A percentile compares a stretch with the other conserved stretches of the same genome.
Conservation (phyloP, 495 filamentous ascomycete species). For the Talaromyces proteolyticus region DNA sequence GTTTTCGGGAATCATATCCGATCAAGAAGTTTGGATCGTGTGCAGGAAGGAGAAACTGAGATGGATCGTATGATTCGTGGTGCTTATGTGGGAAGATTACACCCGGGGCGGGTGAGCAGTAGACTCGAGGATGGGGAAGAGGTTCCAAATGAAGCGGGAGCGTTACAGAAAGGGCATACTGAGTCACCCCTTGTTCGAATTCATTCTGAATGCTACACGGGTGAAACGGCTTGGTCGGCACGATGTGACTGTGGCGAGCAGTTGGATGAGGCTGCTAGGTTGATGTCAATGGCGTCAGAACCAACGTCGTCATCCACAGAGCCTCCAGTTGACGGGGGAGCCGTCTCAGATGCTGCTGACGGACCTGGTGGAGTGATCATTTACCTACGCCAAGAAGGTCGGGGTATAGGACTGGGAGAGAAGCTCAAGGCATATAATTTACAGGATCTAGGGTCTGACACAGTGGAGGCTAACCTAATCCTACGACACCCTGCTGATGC, state of each 20-base stretch:
- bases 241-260: conserved; percentile 98
- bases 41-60: conserved; percentile 84
- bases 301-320: conserved; percentile 27
- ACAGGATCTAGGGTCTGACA: conserved; percentile 91
- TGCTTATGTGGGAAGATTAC: conserved; percentile 83
- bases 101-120: conserved; percentile 75
- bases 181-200: conserved; percentile 77
- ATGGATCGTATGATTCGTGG: conserved; percentile 93
- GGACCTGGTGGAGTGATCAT: conserved; percentile 78
- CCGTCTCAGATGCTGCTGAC: not conserved
- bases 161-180: conserved; percentile 13
- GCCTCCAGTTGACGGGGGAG: not conserved
- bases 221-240: conserved; percentile 96
- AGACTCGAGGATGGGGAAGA: conserved; percentile 35
- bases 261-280: conserved; percentile 86
- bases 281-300: conserved; percentile 76
- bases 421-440: conserved; percentile 98
- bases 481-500: conserved; percentile 93
- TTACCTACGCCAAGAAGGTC: conserved; percentile 92
- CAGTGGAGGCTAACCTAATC: conserved; percentile 90
- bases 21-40: conserved; percentile 70
- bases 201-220: conserved; percentile 98
- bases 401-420: conserved; percentile 88
- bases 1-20: conserved; percentile 87
- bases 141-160: not conserved